Evolutionary conservation across 345 rosid species (phyloP).

Genomic region (Salix arbutifolia): DNA sequence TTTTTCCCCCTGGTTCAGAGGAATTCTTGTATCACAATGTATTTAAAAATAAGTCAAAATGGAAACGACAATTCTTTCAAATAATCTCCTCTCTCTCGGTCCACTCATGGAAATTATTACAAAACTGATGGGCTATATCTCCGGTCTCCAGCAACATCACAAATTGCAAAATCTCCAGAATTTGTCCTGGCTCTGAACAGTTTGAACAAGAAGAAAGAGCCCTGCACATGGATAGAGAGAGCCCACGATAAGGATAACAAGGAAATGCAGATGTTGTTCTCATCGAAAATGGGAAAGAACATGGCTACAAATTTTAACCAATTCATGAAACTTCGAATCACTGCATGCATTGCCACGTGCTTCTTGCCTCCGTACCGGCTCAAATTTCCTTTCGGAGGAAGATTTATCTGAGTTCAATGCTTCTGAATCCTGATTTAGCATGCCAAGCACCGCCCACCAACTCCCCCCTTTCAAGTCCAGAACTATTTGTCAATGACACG

Average conservation of each 20-base stretch:
- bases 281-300: background rate
- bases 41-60: slow-evolving; percentile 23
- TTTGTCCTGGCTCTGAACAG: slow-evolving; percentile 18
- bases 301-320: background rate
- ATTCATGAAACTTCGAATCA: background rate
- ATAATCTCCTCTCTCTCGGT: background rate
- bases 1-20: background rate
- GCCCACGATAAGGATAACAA: slow-evolving; percentile 18
- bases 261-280: background rate
- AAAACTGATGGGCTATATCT: slow-evolving; percentile 27
- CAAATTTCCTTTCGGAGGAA: background rate
- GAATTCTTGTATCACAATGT: slow-evolving; percentile 2
- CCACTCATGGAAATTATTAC: slow-evolving; percentile 10
- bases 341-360: background rate
- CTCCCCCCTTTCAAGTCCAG: background rate
- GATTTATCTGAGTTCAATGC: background rate
- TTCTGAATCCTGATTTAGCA: background rate
- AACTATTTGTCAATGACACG: background rate
- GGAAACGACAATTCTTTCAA: background rate
- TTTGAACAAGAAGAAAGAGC: background rate
- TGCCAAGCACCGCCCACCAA: background rate
- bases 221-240: slow-evolving; percentile 39
- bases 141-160: slow-evolving; percentile 4
- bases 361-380: background rate
- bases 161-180: slow-evolving; percentile 7